Base-by-base conservation (phyloP, 805 yeast species). In the Lachancea nothofagi region DNA sequence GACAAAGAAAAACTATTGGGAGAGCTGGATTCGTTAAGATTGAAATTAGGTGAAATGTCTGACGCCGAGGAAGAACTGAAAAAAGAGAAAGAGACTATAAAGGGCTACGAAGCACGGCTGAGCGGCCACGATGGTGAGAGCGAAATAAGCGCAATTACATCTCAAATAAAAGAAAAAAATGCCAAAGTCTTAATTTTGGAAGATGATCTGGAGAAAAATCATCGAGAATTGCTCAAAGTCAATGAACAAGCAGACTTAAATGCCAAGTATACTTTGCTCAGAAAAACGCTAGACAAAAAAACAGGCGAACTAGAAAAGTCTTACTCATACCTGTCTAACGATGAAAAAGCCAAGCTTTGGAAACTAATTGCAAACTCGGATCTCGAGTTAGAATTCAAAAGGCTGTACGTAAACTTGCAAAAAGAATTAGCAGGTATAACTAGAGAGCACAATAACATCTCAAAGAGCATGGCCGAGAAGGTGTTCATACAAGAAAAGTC, bases 221-320 rank as follows among this genome's bases (percentile, higher is more conserved):
- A 73, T 41, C 67, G 67, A 13, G 70, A 75, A 15, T 65, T 84
- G 10, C 53, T 74, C 4, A 60, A 64, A 12, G 69, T 74, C 3
- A 80, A 75, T 48, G 70, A 72, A 49, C 81, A 76, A 51, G 66
- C 83, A 1, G 88, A 79, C 35, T 50, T 70, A 2, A 65, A 74
- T 44, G 81, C 86, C 0, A 77, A 74, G 45, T 51, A 77, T 3
- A 65, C 70, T 0, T 51, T 78, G 32, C 31, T 54, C 40, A 60
- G 52, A 43, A 42, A 45, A 10, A 42, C 51, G 1, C 18, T 52
- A 5, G 44, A 50, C 12, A 47, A 59, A 8, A 49, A 48, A 32
- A 22, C 41, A 5, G 34, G 36, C 1, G 34, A 51, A 13, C 29
- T 54, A 2, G 44, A 46, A 41, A 45, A 13, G 5, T 33, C 14